A percentile compares a stretch with the other conserved stretches of the same genome.
Conservation (phyloP, 805 yeast species). For the Saccharomyces eubayanus region DNA sequence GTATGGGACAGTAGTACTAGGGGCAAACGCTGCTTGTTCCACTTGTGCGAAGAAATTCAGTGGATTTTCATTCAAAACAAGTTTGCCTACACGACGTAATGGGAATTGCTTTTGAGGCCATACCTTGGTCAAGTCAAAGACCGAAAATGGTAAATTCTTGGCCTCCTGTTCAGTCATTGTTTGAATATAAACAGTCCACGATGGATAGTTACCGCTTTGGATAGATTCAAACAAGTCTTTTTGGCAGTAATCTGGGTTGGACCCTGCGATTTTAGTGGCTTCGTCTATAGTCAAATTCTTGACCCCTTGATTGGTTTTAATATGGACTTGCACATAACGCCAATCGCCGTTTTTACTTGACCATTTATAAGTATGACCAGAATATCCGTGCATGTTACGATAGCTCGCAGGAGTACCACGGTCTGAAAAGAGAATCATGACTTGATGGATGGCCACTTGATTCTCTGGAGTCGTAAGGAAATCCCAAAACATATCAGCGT, state of each 20-base stretch:
- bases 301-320: slow-evolving; percentile 46
- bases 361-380: slow-evolving; percentile 60
- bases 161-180: slow-evolving; percentile 82
- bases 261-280: slow-evolving; percentile 59
- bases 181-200: slow-evolving; percentile 81
- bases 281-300: slow-evolving; percentile 51
- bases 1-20: slow-evolving; percentile 78
- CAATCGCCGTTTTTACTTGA: slow-evolving; percentile 45
- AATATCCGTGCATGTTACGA: slow-evolving; percentile 55
- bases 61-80: slow-evolving; percentile 75
- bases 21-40: slow-evolving; percentile 81
- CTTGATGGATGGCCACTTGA: slow-evolving; percentile 73
- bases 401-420: slow-evolving; percentile 52
- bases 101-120: slow-evolving; percentile 90
- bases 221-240: slow-evolving; percentile 73
- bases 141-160: slow-evolving; percentile 64
- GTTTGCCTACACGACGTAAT: slow-evolving; percentile 73
- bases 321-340: slow-evolving; percentile 52
- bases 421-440: slow-evolving; percentile 50
- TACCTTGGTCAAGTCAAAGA: slow-evolving; percentile 83
- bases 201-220: slow-evolving; percentile 67
- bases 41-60: slow-evolving; percentile 80
- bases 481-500: slow-evolving; percentile 80
- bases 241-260: slow-evolving; percentile 76
- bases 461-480: slow-evolving; percentile 53